Base-by-base conservation (phyloP, 805 yeast species). In the Ogataea corticis region DNA sequence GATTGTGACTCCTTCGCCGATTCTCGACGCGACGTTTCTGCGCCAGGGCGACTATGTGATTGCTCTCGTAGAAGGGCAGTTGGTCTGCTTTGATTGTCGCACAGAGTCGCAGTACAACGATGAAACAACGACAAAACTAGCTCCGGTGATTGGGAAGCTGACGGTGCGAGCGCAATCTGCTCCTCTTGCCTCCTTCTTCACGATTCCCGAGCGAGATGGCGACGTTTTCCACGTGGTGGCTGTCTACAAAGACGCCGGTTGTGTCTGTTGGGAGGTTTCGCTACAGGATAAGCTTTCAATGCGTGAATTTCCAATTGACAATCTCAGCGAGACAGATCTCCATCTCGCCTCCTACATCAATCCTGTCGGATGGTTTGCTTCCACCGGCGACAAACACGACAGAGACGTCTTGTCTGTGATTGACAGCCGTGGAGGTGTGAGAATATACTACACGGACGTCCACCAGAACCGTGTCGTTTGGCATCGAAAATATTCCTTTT, bases 41-140 rank as follows among this genome's bases (percentile, higher is more conserved):
- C 73, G 71, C 13, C 62, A 68, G 14, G 84, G 83, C 9, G 63
- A 68, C 14, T 62, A 62, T 38, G 71, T 80, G 2, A 59, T 81
- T 1, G 68, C 79, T 1, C 56, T 79, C 2, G 57, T 73, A n/a
- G 71, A 66, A n/a, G 62, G 57, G 13, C 55, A 64, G 15, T 49
- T 88, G 11, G 70, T 79, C 11, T 67, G 85, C 5, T 87, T 89
- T 87, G 79, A 83, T 46, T 80, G 90, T 42, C 58, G 61, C n/a
- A 19, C 48, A 1, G 67, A 52, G 25, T 41, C 59, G 5, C 56
- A 51, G 28, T 36, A 37, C 12, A 41, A 49, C 28, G 45, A 44
- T 1, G 33, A 46, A 5, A 5, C 5, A 9, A 33, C 39, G 38
- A 67, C 71, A 9, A 55, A 60, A 3, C 46, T 49, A 30, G 66